Base-by-base conservation (phyloP, 805 yeast species). In the Metschnikowia cerradonensis region DNA sequence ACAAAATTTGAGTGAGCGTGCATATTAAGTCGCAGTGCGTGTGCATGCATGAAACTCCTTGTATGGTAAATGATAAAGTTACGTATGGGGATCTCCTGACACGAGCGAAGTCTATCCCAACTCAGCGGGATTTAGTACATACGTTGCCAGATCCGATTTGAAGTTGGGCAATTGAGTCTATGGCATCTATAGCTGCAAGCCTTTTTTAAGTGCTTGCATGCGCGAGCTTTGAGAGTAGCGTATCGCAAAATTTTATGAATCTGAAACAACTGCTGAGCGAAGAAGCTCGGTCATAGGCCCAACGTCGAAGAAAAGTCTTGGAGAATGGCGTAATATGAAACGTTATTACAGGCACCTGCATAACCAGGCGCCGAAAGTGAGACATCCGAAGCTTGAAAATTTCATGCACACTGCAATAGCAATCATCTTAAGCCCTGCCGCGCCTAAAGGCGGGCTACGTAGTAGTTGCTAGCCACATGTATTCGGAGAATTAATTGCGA, bases 151-250 rank as follows among this genome's bases (percentile, higher is more conserved):
- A 10, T 26, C 11, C 11, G 4, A 8, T 8, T 26, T 26, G 30
- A 4, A 11, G 30, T 4, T 8, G 4, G 30, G 11, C 30, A 8
- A 26, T 26, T 26, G 39, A 11, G 22, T 17, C 15, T 2, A 7
- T 3, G 3, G 11, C 15, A 6, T 4, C 15, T 5, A 5, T 20
- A 8, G 13, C 31, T 39, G 41, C 31, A 39, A 4, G 41, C 41
- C 8, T 10, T 14, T 14, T 4, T 8, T n/a, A 8, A 23, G 31
- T 23, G 19, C 19, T 39, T 41, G 30, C 45, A 31, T 31, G 45
- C 13, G 36, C 45, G 45, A 31, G 20, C 45, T 32, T 41, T 14
- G 45, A 31, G 19, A 41, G 45, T 42, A n/a, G 45, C 37, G 38
- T 38, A 42, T 42, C 38, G 36, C 45, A 42, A 42, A 42, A 32